Evolutionary conservation across 345 rosid genomes (phyloP), one percentile per base, ranked within the genome.

Genomic region (Sisymbrium irio): DNA sequence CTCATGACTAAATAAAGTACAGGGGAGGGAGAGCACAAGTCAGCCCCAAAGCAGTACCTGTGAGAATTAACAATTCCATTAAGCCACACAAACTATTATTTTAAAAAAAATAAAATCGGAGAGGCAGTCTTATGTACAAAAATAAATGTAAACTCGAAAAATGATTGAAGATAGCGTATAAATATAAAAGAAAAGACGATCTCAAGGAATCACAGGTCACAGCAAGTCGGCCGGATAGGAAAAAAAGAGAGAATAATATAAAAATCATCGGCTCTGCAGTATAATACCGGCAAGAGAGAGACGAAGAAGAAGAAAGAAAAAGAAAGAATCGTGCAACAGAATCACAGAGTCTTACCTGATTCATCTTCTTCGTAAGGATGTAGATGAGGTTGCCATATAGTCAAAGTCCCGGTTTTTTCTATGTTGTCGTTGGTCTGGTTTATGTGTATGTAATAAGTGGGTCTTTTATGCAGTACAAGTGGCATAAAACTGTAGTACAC

Each of bases 401-500:
- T 35, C 49, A 46, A 71, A 14, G 13, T 18, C 54, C 5, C 6
- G 13, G 13, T 12, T 57, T 46, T 57, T 12, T 49, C 51, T 8
- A 62, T 18, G 33, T 40, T 9, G 15, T 39, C 46, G 55, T 32
- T 56, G 57, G 14, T 71, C 30, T 50, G 54, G 53, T 13, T 10
- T 18, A 22, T 36, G 50, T 36, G 46, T 40, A 59, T 37, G 46
- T 40, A 51, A 30, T n/a, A n/a, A n/a, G 10, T 63, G 15, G 32
- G 59, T 66, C 65, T 36, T 54, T 45, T 18, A 66, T 74, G 73
- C 60, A 66, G 73, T 74, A 74, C 78, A 74, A 73, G 56, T 46
- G 51, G 59, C 11, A 46, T 46, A 64, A 56, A 65, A 67, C 61
- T 74, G 78, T 66, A 66, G 67, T 74, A 74, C 78, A 66, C 62